These are phyloP conservation scores for Ustanciosporium gigantosporum DNA, from an alignment of 1,284 basidiomycete genomes.

Conservation along the genomic window DNA sequence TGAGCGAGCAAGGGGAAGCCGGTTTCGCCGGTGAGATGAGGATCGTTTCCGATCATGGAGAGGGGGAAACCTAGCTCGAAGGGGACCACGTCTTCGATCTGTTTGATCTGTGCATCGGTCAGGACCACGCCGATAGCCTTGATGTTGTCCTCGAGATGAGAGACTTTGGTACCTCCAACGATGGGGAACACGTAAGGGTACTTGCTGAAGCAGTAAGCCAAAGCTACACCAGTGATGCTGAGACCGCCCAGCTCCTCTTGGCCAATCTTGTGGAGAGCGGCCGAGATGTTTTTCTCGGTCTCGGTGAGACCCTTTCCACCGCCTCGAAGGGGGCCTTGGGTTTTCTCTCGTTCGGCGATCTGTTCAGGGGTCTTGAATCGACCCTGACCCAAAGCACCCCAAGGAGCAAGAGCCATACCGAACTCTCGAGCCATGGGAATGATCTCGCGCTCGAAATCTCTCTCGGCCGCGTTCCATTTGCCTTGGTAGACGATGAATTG, in stretches of 20 bases:
- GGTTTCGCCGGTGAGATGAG: constrained; percentile 25
- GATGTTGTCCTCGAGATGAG: constrained; percentile 44
- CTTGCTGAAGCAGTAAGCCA: constrained; percentile 40
- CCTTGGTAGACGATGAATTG: constrained; percentile 70
- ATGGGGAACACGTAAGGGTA: constrained; percentile 41
- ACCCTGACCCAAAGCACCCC: constrained; percentile 66
- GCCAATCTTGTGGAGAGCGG: constrained; percentile 43
- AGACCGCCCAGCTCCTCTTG: constrained; percentile 34
- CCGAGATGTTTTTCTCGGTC: constrained; percentile 37
- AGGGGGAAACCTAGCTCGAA: constrained; percentile 56
- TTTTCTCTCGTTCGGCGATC: constrained; percentile 30
- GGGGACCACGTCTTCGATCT: constrained; percentile 29
- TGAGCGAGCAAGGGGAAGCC: constrained; percentile 11
- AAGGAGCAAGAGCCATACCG: constrained; percentile 66
- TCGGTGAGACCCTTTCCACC: constrained; percentile 32
- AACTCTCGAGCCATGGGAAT: constrained; percentile 67
- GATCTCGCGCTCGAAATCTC: constrained; percentile 69
- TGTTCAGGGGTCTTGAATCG: constrained; percentile 62
- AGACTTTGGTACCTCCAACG: constrained; percentile 39
- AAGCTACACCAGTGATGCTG: constrained; percentile 28
- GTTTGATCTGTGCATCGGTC: constrained; percentile 42
- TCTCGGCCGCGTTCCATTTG: constrained; percentile 65
- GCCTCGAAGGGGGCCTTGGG: constrained; percentile 34
- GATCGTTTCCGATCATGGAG: constrained; percentile 18
- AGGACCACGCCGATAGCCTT: constrained; percentile 36